Base-by-base conservation (phyloP, 1,284 basidiomycete species). In the Tilletiaria anomala region DNA sequence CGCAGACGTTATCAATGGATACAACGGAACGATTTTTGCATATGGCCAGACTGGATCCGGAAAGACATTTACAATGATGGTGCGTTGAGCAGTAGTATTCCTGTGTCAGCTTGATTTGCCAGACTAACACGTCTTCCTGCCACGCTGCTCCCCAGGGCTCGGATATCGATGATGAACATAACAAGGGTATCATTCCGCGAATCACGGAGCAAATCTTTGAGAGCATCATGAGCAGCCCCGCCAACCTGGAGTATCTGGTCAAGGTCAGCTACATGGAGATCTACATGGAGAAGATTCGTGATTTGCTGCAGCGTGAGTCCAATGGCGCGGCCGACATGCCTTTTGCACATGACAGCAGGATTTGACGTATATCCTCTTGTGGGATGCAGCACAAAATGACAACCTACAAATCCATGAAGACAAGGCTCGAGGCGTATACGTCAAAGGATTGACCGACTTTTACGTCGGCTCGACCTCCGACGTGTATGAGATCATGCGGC, bases 211-310 rank as follows among this genome's bases (percentile, higher is more conserved):
- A 97, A 70, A 96, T 99, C 68, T 99, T 99, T 68, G 83, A 88
- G 50, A 88, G 86, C 42, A 99, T 99, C 68, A 80, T 93, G 53
- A 79, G 85, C 56, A 93, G 89, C 43, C 91, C 96, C 57, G 77
- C 85, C 32, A 85, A 87, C 67, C 73, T 97, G 50, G 93, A 99
- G 69, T 99, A 97, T 69, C 78, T 96, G 44, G 93, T 99, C 69
- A 99, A 99, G 72, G 93, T 97, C 42, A 94, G 88, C 26, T 99
- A 97, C 70, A 94, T 99, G 88, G 93, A 99, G 70, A 97, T 99
- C 54, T 99, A 99, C 71, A 77, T 97, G 65, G 93, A 99, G 71
- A 78, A 81, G 53, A 89, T 99, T 58, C 78, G 91, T 45, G 93
- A 99, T 75, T 70, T 99, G 47, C 76, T 99, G 43, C 83, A 88